Evolutionary conservation across 2,329 filamentous ascomycete species (phyloP).

Genomic region (Bipolaris victoriae): DNA sequence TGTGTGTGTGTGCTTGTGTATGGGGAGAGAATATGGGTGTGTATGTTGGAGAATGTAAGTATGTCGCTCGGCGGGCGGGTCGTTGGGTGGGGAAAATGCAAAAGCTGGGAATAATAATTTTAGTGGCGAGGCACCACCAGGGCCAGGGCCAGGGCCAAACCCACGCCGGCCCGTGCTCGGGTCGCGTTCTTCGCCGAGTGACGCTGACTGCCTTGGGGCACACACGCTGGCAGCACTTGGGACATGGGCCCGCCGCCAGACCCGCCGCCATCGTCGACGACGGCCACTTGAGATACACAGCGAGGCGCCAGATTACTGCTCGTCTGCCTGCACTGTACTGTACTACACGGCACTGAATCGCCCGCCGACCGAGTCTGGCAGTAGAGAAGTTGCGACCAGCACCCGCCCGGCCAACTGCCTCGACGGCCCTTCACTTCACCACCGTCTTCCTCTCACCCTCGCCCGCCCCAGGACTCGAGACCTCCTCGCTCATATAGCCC

Average conservation of each 20-base stretch:
- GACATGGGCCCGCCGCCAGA: slow-evolving; percentile 32
- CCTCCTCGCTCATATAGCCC: neutral
- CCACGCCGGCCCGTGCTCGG: slow-evolving; percentile 23
- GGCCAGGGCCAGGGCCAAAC: slow-evolving; percentile 9
- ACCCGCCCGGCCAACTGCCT: slow-evolving; percentile 17
- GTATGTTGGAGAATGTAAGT: neutral
- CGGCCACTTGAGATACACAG: slow-evolving; percentile 14
- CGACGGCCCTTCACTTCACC: slow-evolving; percentile 11
- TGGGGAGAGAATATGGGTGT: slow-evolving; percentile 2
- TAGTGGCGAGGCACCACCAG: slow-evolving; percentile 26
- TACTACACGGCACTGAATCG: slow-evolving; percentile 6
- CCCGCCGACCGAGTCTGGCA: slow-evolving; percentile 6
- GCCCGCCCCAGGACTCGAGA: slow-evolving; percentile 9
- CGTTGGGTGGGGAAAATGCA: slow-evolving; percentile 14
- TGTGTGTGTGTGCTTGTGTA: neutral
- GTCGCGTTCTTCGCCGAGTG: slow-evolving; percentile 31
- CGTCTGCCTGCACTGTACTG: neutral
- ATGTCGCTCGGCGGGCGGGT: slow-evolving; percentile 1
- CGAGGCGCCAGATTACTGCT: slow-evolving; percentile 1
- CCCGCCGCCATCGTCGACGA: slow-evolving; percentile 30
- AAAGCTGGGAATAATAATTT: slow-evolving; percentile 26
- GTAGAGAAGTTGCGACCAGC: slow-evolving; percentile 31
- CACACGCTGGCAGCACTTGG: slow-evolving; percentile 13
- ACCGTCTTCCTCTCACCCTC: slow-evolving; percentile 18
- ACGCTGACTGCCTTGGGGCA: slow-evolving; percentile 38